phyloP scores from a whole-genome alignment of 371 early-diverging fungal species.

The Saksenaea oblongispora region DNA sequence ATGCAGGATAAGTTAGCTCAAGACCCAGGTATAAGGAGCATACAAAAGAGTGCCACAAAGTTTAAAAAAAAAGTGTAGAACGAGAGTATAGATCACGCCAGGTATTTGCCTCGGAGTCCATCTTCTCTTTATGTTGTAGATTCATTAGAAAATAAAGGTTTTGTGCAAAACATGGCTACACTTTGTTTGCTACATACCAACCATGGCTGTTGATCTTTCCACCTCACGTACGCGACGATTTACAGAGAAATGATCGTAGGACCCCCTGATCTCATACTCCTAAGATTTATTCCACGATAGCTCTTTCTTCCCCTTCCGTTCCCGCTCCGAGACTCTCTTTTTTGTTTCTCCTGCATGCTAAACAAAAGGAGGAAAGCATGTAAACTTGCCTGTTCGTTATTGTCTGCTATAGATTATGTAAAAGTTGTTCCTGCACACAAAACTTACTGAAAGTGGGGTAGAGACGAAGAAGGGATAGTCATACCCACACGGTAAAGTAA shows the following conservation, averaged over 20 bases:
- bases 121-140: too few relatives aligned
- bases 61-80: background rate
- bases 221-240: too few relatives aligned
- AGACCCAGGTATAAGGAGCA: background rate
- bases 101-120: too few relatives aligned
- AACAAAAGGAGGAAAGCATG: background rate
- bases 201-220: too few relatives aligned
- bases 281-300: background rate
- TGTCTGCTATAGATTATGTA: background rate
- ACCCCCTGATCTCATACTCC: background rate
- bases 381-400: background rate
- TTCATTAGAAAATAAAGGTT: too few relatives aligned
- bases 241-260: too few relatives aligned
- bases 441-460: background rate
- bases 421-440: background rate
- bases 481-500: background rate
- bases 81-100: background rate
- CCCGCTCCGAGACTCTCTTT: background rate
- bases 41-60: background rate
- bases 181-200: too few relatives aligned
- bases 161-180: too few relatives aligned
- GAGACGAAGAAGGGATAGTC: background rate
- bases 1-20: background rate
- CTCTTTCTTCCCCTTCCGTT: background rate
- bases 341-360: background rate